Percentiles rank a stretch among this genome's conserved stretches.
These are phyloP conservation scores for Psilocybe cyanescens DNA, from an alignment of 768 basidiomycete species.

Conservation along the genomic window DNA sequence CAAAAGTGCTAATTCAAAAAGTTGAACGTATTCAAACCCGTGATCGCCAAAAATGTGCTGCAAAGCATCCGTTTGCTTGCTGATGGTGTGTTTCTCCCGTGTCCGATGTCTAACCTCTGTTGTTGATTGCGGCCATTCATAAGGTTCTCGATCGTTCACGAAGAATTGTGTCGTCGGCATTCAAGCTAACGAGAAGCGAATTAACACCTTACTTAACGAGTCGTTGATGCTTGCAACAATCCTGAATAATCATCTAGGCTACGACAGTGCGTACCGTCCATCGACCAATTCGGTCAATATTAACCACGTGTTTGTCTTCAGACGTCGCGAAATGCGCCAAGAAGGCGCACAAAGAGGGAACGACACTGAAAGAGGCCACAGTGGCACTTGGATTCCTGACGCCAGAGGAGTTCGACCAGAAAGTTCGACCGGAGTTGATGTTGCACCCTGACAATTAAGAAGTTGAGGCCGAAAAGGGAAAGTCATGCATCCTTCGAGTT, in stretches of 20 bases:
- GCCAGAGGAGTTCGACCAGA: constrained; percentile 90
- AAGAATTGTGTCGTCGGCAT: constrained; percentile 98
- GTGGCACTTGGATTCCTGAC: constrained; percentile 86
- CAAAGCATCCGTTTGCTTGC: constrained; percentile 93
- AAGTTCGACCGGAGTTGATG: constrained; percentile 94
- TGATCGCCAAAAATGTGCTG: constrained; percentile 96
- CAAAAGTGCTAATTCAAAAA: constrained; percentile 31
- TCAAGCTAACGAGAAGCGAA: constrained; percentile 94
- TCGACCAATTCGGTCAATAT: constrained; percentile 1
- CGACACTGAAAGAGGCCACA: constrained; percentile 94
- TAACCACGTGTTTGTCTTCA: constrained; percentile 35
- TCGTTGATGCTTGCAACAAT: constrained; percentile 98
- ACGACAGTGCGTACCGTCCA: constrained; percentile 76
- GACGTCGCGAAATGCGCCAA: constrained; percentile 99
- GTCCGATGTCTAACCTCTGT: constrained; percentile 1
- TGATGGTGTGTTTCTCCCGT: constrained; percentile 63
- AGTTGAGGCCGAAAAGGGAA: constrained; percentile 9
- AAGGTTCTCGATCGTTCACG: constrained; percentile 90
- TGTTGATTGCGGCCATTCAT: constrained; percentile 18
- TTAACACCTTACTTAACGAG: constrained; percentile 87
- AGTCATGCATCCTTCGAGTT: constrained; percentile 20
- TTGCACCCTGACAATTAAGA: constrained; percentile 59
- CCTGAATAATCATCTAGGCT: constrained; percentile 93
- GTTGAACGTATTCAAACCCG: constrained; percentile 99
- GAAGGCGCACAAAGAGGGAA: constrained; percentile 99